Evolutionary conservation across 2,329 filamentous ascomycete species (phyloP).

Genomic region (Talaromyces sp.): DNA sequence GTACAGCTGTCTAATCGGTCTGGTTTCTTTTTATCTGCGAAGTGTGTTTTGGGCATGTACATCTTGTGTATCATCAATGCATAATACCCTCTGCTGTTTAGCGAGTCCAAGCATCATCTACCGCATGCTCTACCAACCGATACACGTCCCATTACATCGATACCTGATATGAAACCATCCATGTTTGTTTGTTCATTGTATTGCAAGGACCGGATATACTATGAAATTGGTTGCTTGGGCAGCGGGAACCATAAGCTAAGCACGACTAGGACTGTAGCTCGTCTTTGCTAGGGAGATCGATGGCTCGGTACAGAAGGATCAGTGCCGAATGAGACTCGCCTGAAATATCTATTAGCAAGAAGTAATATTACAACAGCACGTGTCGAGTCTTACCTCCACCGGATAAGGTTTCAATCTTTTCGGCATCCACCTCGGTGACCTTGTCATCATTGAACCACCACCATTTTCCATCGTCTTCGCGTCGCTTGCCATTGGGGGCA

Average conservation of each 20-base stretch:
- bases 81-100: not conserved
- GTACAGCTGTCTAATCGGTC: not conserved
- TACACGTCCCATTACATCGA: not conserved
- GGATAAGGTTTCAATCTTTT: constrained; percentile 86
- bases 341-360: constrained; percentile 28
- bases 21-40: not conserved
- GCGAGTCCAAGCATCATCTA: not conserved
- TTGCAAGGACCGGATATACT: not conserved
- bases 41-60: not conserved
- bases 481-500: constrained; percentile 65
- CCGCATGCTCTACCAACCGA: not conserved
- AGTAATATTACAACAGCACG: not conserved
- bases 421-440: constrained; percentile 84
- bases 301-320: constrained; percentile 52
- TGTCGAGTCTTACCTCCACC: constrained; percentile 67
- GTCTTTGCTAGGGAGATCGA: constrained; percentile 48
- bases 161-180: not conserved
- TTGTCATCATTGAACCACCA: constrained; percentile 99
- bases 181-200: not conserved
- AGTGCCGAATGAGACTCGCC: constrained; percentile 53
- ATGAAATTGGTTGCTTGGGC: not conserved
- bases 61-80: not conserved
- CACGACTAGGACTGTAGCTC: constrained; percentile 27
- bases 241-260: not conserved
- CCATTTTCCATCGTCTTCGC: constrained; percentile 89